phyloP scores from a whole-genome alignment of 352 stramenopile genomes.

The Aphanomyces euteiches region DNA sequence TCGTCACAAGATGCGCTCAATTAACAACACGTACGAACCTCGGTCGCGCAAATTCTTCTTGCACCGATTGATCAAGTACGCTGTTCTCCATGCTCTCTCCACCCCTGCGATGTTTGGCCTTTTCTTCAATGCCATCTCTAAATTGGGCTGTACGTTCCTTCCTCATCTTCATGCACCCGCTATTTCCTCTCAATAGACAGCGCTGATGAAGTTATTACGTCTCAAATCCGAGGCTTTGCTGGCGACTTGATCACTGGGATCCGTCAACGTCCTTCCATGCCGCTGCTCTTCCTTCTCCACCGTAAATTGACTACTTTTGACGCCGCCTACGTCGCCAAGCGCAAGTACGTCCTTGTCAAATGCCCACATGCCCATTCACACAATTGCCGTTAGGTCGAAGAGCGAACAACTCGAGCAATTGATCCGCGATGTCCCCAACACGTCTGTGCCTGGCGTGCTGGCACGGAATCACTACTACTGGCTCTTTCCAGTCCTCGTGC shows the following conservation, averaged over 20 bases:
- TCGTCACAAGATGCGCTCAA: constrained; percentile 60
- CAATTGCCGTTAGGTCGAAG: constrained; percentile 45
- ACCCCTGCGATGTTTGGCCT: constrained; percentile 69
- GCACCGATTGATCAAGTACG: constrained; percentile 74
- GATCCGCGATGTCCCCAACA: constrained; percentile 52
- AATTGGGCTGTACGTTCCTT: constrained; percentile 45
- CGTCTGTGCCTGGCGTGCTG: constrained; percentile 54
- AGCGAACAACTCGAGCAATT: constrained; percentile 57
- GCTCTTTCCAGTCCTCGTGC: constrained; percentile 73
- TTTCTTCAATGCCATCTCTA: constrained; percentile 59
- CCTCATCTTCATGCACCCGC: background rate
- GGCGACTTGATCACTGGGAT: constrained; percentile 75
- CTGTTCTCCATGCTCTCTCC: constrained; percentile 59
- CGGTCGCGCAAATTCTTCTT: constrained; percentile 73
- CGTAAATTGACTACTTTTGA: constrained; percentile 65
- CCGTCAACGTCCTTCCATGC: constrained; percentile 69
- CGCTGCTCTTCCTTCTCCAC: constrained; percentile 64
- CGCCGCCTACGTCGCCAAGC: constrained; percentile 61
- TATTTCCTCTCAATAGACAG: constrained; percentile 41
- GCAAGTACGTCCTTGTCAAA: constrained; percentile 44
- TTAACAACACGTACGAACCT: constrained; percentile 48
- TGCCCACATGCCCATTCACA: background rate
- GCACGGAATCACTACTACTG: constrained; percentile 76
- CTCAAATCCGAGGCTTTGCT: constrained; percentile 73
- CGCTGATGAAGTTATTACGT: constrained; percentile 79